Percentiles rank a stretch among this genome's conserved stretches.
Evolutionary conservation across 306 rosid species (phyloP).

Genomic region (Rosa multiflora): DNA sequence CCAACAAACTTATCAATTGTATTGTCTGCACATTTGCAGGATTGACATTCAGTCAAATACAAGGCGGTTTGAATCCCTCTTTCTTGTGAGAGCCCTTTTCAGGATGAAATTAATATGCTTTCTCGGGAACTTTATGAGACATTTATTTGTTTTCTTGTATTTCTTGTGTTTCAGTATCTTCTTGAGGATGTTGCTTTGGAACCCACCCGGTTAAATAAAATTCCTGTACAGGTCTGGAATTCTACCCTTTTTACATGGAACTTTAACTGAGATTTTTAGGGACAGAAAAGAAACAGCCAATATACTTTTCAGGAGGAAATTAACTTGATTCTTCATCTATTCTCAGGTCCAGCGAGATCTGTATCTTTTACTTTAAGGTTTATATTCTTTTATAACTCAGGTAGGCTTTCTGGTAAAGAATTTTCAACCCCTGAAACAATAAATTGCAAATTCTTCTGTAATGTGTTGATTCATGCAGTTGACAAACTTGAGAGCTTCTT

Average conservation of each 20-base stretch:
- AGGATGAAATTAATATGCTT: conserved; percentile 16
- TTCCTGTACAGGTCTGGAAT: conserved; percentile 51
- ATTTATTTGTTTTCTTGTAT: conserved; percentile 19
- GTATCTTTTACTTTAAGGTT: conserved; percentile 85
- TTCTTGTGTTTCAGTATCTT: conserved; percentile 66
- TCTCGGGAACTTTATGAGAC: conserved; percentile 11
- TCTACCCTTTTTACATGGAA: not conserved
- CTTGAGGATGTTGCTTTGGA: conserved; percentile 86
- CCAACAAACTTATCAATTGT: not conserved
- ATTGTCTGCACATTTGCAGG: conserved; percentile 52
- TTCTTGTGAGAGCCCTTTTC: conserved; percentile 56
- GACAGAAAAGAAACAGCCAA: not conserved
- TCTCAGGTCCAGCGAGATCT: conserved; percentile 91
- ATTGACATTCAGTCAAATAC: conserved; percentile 90
- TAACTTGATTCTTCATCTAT: conserved; percentile 22
- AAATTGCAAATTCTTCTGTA: too few species aligned
- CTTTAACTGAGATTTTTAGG: not conserved
- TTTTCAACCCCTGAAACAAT: too few species aligned
- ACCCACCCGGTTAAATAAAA: conserved; percentile 59
- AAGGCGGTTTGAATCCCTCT: conserved; percentile 75
- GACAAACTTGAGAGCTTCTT: too few species aligned
- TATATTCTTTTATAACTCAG: too few species aligned
- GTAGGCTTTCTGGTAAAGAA: too few species aligned
- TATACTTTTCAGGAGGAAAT: conserved; percentile 13
- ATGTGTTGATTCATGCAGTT: too few species aligned